Conservation (phyloP, 2,329 filamentous ascomycete genomes). For the Metarhizium sp. region DNA sequence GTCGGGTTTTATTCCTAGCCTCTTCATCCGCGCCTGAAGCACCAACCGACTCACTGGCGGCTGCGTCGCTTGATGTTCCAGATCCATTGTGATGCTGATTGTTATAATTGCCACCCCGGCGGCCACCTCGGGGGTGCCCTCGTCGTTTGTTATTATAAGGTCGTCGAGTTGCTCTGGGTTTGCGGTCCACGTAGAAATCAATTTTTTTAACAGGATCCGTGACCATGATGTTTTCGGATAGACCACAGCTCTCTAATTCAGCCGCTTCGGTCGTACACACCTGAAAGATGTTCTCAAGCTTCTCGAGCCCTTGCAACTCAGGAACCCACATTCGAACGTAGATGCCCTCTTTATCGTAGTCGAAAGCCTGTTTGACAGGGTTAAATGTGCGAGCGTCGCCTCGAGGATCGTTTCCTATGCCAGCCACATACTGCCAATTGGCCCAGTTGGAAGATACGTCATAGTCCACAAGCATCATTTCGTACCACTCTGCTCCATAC, state of each 20-base stretch:
- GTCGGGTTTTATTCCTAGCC: neutral
- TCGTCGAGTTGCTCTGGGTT: slow-evolving; percentile 23
- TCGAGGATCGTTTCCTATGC: slow-evolving; percentile 70
- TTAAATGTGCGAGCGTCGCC: slow-evolving; percentile 69
- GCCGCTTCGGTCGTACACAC: slow-evolving; percentile 53
- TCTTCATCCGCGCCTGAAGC: neutral
- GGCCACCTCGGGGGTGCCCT: slow-evolving; percentile 13
- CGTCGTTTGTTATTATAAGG: slow-evolving; percentile 16
- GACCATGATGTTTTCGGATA: slow-evolving; percentile 54
- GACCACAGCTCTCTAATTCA: slow-evolving; percentile 45
- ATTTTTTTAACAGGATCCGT: slow-evolving; percentile 58
- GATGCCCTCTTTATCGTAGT: slow-evolving; percentile 61
- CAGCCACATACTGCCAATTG: slow-evolving; percentile 75
- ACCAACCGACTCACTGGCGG: neutral
- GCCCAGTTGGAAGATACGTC: slow-evolving; percentile 71
- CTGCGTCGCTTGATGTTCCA: slow-evolving; percentile 1
- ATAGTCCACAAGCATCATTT: slow-evolving; percentile 65
- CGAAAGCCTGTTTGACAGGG: slow-evolving; percentile 69
- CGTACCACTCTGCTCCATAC: slow-evolving; percentile 75
- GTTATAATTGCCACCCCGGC: slow-evolving; percentile 5
- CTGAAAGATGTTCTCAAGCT: slow-evolving; percentile 56
- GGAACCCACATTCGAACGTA: slow-evolving; percentile 68
- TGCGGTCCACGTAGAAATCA: slow-evolving; percentile 49
- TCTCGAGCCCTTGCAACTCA: slow-evolving; percentile 49
- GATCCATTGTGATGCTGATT: neutral